A percentile compares a stretch with the other conserved stretches of the same genome.
phyloP scores from a whole-genome alignment of 371 early-diverging fungal genomes.

The Amoeboaphelidium protococcarum region DNA sequence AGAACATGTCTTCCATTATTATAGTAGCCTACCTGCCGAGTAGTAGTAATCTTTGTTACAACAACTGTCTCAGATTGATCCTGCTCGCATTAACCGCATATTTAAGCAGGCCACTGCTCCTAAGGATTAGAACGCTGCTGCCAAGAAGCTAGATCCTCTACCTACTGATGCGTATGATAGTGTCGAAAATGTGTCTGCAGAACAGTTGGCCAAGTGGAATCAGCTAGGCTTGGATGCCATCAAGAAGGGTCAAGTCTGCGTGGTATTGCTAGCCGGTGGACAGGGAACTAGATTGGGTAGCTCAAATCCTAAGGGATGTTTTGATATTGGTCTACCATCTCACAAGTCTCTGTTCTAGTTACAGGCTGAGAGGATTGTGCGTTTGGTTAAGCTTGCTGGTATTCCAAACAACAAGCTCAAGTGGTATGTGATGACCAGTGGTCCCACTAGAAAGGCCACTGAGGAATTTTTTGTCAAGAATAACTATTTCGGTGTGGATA shows the following conservation, averaged over 20 bases:
- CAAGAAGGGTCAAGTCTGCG: constrained; percentile 65
- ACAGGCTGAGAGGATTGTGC: constrained; percentile 67
- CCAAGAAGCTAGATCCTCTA: constrained; percentile 34
- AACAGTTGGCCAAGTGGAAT: constrained; percentile 35
- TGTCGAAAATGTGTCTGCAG: constrained; percentile 19
- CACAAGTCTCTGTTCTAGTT: constrained; percentile 62
- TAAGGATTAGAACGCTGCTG: constrained; percentile 12
- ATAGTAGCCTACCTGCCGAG: constrained; percentile 27
- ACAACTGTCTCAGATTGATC: constrained; percentile 43
- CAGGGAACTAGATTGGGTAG: constrained; percentile 7
- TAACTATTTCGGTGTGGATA: constrained; percentile 51
- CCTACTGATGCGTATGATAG: constrained; percentile 41
- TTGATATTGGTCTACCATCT: constrained; percentile 64
- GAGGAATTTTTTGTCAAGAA: constrained; percentile 37
- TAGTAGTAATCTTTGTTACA: constrained; percentile 26
- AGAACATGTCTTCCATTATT: constrained; percentile 64
- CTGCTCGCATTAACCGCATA: constrained; percentile 46
- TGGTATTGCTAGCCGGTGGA: constrained; percentile 72
- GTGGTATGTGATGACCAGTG: constrained; percentile 88
- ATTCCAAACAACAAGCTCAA: constrained; percentile 22
- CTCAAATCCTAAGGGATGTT: constrained; percentile 32
- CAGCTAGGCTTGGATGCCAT: constrained; percentile 44
- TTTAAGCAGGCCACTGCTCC: constrained; percentile 34
- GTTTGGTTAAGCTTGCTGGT: constrained; percentile 43
- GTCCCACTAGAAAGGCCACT: constrained; percentile 58